phyloP scores from a whole-genome alignment of 768 basidiomycete species.

The Exidia glandulosa region DNA sequence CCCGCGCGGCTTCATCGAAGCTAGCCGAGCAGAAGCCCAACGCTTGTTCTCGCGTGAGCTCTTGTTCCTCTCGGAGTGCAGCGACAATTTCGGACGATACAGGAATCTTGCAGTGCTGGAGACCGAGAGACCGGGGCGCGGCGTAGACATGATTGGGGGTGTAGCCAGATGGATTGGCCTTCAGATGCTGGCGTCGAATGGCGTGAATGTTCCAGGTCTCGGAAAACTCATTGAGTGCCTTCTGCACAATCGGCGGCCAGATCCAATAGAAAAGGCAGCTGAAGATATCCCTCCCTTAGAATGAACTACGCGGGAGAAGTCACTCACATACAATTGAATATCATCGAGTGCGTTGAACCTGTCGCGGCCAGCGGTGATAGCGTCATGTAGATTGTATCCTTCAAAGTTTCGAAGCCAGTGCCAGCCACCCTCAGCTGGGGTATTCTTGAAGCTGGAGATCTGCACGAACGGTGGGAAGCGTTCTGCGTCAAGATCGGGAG shows the following conservation, averaged over 20 bases:
- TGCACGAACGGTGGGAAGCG: constrained; percentile 10
- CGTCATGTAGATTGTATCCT: constrained; percentile 11
- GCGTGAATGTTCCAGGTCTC: constrained; percentile 21
- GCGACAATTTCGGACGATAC: too few relatives aligned
- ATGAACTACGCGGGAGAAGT: background rate
- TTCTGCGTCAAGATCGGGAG: constrained; percentile 13
- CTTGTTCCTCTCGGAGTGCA: too few relatives aligned
- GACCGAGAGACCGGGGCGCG: too few relatives aligned
- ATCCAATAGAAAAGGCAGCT: constrained; percentile 24
- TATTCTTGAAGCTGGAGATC: constrained; percentile 21
- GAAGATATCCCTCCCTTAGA: background rate
- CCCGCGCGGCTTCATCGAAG: too few relatives aligned
- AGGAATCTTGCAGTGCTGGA: too few relatives aligned
- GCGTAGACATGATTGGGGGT: constrained; percentile 8
- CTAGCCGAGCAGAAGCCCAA: too few relatives aligned
- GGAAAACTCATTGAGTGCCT: constrained; percentile 17
- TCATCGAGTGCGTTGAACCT: constrained; percentile 4
- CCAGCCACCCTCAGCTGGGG: constrained; percentile 21
- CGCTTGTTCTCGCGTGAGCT: too few relatives aligned
- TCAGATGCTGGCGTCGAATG: constrained; percentile 14
- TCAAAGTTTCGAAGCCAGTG: constrained; percentile 12
- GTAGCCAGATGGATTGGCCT: constrained; percentile 18
- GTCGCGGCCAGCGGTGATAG: constrained; percentile 5
- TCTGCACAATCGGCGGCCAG: constrained; percentile 20
- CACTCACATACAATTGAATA: constrained; percentile 7